Evolutionary conservation across 805 yeast species (phyloP).

Genomic region (Hanseniaspora valbyensis): DNA sequence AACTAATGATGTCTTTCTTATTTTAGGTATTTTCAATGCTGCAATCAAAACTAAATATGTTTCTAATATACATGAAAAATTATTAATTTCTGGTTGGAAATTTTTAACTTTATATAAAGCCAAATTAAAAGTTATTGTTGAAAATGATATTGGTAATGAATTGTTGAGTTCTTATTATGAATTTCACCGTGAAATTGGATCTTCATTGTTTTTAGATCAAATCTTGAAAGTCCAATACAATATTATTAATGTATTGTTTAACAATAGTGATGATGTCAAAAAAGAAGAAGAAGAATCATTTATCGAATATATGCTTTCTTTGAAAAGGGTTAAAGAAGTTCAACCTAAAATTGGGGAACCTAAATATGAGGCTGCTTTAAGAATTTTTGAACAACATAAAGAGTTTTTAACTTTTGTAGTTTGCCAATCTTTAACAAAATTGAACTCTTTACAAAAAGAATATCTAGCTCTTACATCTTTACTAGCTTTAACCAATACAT

Average conservation of each 20-base stretch:
- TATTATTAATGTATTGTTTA: constrained; percentile 18
- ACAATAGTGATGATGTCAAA: too few relatives aligned
- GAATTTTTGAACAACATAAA: constrained; percentile 30
- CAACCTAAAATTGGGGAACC: constrained; percentile 21
- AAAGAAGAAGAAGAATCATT: constrained; percentile 13
- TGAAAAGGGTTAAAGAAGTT: constrained; percentile 19
- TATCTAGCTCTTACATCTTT: constrained; percentile 16
- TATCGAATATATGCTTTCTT: constrained; percentile 15
- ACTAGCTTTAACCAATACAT: background rate
- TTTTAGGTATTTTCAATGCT: constrained; percentile 31
- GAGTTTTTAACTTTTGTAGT: constrained; percentile 28
- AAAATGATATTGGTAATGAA: constrained; percentile 15
- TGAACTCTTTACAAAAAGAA: constrained; percentile 26
- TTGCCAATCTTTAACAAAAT: constrained; percentile 22
- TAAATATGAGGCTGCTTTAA: constrained; percentile 30
- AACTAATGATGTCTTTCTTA: constrained; percentile 11
- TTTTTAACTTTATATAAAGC: constrained; percentile 4
- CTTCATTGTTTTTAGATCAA: constrained; percentile 21
- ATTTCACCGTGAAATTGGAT: constrained; percentile 24
- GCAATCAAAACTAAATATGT: constrained; percentile 17
- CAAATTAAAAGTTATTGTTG: constrained; percentile 8
- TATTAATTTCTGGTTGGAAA: constrained; percentile 10
- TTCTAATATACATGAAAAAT: constrained; percentile 9
- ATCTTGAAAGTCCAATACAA: constrained; percentile 23
- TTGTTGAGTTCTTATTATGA: constrained; percentile 21